Percentiles rank a stretch among this genome's conserved stretches.
These are phyloP conservation scores for Salvia hispanica DNA, from an alignment of 257 asterid genomes.

Conservation along the genomic window DNA sequence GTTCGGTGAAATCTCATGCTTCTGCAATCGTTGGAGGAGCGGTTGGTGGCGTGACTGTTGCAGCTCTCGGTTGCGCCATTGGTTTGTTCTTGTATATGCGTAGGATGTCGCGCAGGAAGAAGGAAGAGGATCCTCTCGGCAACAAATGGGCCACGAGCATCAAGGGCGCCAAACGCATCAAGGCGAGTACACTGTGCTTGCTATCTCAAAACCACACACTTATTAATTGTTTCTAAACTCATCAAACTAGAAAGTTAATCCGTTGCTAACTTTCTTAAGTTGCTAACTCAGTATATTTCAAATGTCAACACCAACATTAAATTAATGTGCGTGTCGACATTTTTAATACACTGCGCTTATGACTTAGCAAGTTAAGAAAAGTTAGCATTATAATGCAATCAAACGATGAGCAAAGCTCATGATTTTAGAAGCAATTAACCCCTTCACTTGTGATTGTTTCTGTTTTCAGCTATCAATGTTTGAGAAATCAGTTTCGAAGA, in stretches of 20 bases:
- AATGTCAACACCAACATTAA: no score
- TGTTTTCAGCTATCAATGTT: slow-evolving; percentile 61
- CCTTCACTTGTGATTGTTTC: not conserved
- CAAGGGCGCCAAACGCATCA: slow-evolving; percentile 51
- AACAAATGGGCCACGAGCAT: slow-evolving; percentile 56
- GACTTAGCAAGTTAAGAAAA: no score
- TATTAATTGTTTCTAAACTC: no score
- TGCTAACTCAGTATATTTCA: no score
- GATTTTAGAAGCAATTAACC: no score
- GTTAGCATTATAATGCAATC: no score
- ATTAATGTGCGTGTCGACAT: no score
- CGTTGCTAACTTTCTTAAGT: no score
- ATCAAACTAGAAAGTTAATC: no score
- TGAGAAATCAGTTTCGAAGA: slow-evolving; percentile 52
- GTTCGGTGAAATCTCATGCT: slow-evolving; percentile 35
- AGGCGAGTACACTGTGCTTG: slow-evolving; percentile 39
- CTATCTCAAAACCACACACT: not conserved
- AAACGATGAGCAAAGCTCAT: no score
- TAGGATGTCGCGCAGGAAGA: slow-evolving; percentile 40
- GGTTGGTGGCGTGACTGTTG: slow-evolving; percentile 42
- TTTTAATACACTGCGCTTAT: no score
- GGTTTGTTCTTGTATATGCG: slow-evolving; percentile 40
- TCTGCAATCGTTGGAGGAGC: slow-evolving; percentile 37
- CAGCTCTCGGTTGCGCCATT: slow-evolving; percentile 31
- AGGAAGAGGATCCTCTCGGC: slow-evolving; percentile 52